phyloP scores from a whole-genome alignment of 352 stramenopile genomes.

The Lagenidium giganteum region DNA sequence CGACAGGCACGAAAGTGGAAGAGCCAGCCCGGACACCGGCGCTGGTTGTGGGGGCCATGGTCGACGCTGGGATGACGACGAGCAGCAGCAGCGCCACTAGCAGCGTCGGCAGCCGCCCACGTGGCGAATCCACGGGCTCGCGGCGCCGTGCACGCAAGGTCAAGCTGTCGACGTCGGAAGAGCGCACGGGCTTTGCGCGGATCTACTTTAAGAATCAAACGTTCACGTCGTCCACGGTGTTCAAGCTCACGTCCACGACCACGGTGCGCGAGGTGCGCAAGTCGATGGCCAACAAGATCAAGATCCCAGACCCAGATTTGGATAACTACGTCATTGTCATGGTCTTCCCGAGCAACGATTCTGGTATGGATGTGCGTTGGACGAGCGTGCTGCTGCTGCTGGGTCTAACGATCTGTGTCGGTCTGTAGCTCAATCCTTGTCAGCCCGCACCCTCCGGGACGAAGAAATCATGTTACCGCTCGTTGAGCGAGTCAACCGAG shows the following conservation, averaged over 20 bases:
- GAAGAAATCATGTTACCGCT: conserved; percentile 74
- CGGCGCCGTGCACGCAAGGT: too few relatives aligned
- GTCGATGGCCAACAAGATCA: conserved; percentile 82
- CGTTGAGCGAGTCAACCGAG: conserved; percentile 60
- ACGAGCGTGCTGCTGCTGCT: neutral
- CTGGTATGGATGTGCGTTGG: conserved; percentile 5
- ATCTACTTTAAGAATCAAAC: conserved; percentile 84
- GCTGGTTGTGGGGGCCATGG: too few relatives aligned
- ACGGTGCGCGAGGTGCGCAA: conserved; percentile 72
- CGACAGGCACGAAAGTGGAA: too few relatives aligned
- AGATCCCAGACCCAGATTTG: conserved; percentile 57
- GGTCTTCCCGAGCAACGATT: conserved; percentile 59
- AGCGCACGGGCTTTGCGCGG: conserved; percentile 64
- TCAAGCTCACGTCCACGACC: conserved; percentile 60
- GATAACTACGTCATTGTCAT: conserved; percentile 77
- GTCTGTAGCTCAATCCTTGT: conserved; percentile 35
- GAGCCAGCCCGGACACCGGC: too few relatives aligned
- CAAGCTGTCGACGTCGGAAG: conserved; percentile 27
- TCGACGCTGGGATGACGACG: too few relatives aligned
- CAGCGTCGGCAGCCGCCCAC: too few relatives aligned
- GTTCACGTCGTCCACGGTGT: conserved; percentile 80
- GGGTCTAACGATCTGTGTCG: too few relatives aligned
- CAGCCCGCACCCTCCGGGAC: conserved; percentile 64
- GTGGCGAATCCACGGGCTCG: too few relatives aligned
- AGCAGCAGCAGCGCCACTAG: too few relatives aligned